Conservation (phyloP, 139 green algal species). For the Micromonas commoda region DNA sequence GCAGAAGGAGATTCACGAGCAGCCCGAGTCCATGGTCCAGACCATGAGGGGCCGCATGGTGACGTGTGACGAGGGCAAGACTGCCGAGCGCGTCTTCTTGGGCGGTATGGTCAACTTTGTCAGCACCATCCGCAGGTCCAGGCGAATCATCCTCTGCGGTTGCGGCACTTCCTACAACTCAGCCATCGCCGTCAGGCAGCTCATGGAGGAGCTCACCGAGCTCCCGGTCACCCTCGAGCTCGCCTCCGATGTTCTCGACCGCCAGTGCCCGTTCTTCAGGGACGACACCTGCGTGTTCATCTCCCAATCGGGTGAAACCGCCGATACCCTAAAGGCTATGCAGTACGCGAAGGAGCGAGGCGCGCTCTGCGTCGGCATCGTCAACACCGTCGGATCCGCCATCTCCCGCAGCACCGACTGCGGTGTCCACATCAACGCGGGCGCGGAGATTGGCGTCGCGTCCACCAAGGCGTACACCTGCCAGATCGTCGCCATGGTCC, state of each 20-base stretch:
- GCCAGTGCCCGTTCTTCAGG: constrained; percentile 73
- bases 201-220: constrained; percentile 40
- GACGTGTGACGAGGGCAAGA: not conserved
- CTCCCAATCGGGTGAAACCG: constrained; percentile 88
- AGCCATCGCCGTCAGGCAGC: constrained; percentile 54
- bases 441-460: constrained; percentile 94
- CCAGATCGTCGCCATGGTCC: constrained; percentile 82
- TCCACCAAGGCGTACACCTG: constrained; percentile 88
- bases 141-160: constrained; percentile 86
- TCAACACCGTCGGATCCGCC: constrained; percentile 90
- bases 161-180: constrained; percentile 90
- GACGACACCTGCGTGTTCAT: constrained; percentile 94
- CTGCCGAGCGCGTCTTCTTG: constrained; percentile 54
- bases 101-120: constrained; percentile 58
- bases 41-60: constrained; percentile 48
- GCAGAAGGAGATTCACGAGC: constrained; percentile 87
- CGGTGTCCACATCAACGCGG: constrained; percentile 92
- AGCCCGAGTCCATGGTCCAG: constrained; percentile 75
- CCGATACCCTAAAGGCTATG: constrained; percentile 78
- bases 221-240: constrained; percentile 88
- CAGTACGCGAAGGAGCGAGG: constrained; percentile 54
- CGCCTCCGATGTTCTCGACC: constrained; percentile 85
- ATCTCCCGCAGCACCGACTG: constrained; percentile 85
- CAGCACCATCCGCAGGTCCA: constrained; percentile 57
- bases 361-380: constrained; percentile 91